Conservation (phyloP, 2,329 filamentous ascomycete genomes). For the Trichoderma cornu-damae region DNA sequence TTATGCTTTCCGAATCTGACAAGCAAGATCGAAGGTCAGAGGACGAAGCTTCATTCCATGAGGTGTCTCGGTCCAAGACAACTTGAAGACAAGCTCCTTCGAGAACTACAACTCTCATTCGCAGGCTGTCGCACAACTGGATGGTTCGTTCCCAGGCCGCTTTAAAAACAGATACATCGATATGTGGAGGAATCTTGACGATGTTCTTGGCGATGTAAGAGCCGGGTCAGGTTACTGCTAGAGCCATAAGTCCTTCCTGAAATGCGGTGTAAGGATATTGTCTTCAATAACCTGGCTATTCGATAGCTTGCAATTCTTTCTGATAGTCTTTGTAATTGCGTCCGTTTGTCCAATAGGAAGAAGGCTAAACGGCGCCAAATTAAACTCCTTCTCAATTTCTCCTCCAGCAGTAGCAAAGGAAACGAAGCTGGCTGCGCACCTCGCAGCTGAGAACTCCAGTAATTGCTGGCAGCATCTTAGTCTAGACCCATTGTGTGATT, state of each 20-base stretch:
- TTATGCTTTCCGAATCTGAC: not conserved
- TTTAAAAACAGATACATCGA: constrained; percentile 19
- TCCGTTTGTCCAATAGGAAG: not conserved
- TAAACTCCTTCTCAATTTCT: not conserved
- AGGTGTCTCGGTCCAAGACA: constrained; percentile 17
- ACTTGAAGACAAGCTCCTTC: constrained; percentile 17
- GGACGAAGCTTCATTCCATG: not conserved
- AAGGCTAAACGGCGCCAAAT: not conserved
- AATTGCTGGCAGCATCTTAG: not conserved
- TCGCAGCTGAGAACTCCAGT: constrained; percentile 19
- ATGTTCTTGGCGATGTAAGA: constrained; percentile 22
- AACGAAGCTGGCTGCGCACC: constrained; percentile 13
- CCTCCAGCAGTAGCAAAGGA: not conserved
- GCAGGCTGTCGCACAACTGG: constrained; percentile 19
- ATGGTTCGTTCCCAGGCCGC: constrained; percentile 21
- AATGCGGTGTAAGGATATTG: constrained; percentile 35
- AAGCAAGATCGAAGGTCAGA: not conserved
- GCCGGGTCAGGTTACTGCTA: constrained; percentile 22
- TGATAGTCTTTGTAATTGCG: not conserved
- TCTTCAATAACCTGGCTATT: constrained; percentile 22
- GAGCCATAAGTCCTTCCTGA: constrained; percentile 36
- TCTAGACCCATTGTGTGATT: constrained; percentile 12
- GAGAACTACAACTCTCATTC: constrained; percentile 22
- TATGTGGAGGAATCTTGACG: constrained; percentile 9
- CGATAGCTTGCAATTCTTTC: not conserved